These are phyloP conservation scores for Cryptococcus sp. DNA, from an alignment of 1,284 basidiomycete species.

Conservation along the genomic window DNA sequence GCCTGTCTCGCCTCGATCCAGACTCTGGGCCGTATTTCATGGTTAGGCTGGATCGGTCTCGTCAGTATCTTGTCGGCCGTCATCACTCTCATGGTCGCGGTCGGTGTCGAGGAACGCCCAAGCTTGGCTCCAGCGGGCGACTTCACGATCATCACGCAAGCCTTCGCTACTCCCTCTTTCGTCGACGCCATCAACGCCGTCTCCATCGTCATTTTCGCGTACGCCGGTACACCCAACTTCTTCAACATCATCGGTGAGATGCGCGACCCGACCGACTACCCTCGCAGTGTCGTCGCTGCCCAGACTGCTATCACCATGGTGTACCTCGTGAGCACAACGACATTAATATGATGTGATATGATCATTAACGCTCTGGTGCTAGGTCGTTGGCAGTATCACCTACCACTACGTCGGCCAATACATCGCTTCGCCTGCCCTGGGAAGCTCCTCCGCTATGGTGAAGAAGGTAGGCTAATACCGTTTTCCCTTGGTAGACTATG, in stretches of 20 bases:
- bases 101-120: conserved; percentile 49
- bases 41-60: conserved; percentile 48
- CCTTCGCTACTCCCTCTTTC: conserved; percentile 35
- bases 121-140: conserved; percentile 28
- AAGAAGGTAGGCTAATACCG: conserved; percentile 30
- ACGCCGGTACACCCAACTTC: conserved; percentile 40
- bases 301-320: conserved; percentile 42
- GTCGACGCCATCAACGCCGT: conserved; percentile 48
- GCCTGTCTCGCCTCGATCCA: conserved; percentile 42
- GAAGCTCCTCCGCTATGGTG: too few relatives aligned
- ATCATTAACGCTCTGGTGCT: conserved; percentile 3
- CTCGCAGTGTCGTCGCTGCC: conserved; percentile 24
- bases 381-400: conserved; percentile 14
- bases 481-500: conserved; percentile 30
- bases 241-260: conserved; percentile 53
- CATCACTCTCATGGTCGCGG: conserved; percentile 50
- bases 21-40: conserved; percentile 48
- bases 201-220: conserved; percentile 46
- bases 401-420: conserved; percentile 43
- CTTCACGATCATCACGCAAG: conserved; percentile 34
- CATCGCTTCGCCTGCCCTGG: conserved; percentile 32
- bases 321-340: conserved; percentile 34
- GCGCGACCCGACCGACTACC: conserved; percentile 40
- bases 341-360: too few relatives aligned
- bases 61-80: conserved; percentile 43